Percentiles rank a stretch among this genome's conserved stretches.
These are phyloP conservation scores for Euphorbia peplus DNA, from an alignment of 345 rosid species.

Conservation along the genomic window DNA sequence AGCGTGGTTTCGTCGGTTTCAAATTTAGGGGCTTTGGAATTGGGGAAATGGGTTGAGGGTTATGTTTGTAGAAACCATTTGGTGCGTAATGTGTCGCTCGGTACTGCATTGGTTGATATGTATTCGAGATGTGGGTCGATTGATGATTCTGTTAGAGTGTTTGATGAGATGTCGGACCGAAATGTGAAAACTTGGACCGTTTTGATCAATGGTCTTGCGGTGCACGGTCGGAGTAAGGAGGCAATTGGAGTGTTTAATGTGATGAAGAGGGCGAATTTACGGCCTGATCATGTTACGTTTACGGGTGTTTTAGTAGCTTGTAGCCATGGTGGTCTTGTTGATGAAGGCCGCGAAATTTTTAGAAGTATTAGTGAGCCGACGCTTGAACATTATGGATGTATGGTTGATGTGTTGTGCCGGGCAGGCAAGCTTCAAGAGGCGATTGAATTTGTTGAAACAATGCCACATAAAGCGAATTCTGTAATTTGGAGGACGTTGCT, in stretches of 20 bases:
- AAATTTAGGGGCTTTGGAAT: conserved; percentile 38
- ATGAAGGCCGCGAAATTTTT: conserved; percentile 40
- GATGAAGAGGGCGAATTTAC: conserved; percentile 34
- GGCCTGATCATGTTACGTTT: conserved; percentile 42
- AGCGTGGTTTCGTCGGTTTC: conserved; percentile 42
- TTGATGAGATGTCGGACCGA: conserved; percentile 36
- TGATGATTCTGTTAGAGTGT: conserved; percentile 37
- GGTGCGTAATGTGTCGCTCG: conserved; percentile 25
- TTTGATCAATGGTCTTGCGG: conserved; percentile 43
- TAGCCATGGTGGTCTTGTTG: conserved; percentile 47
- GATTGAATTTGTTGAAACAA: conserved; percentile 37
- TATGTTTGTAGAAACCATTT: conserved; percentile 34
- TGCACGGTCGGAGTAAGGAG: conserved; percentile 41
- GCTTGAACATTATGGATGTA: conserved; percentile 50
- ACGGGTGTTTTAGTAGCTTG: conserved; percentile 46
- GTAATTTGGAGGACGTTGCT: conserved; percentile 53
- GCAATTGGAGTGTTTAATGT: conserved; percentile 32
- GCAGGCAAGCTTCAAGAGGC: conserved; percentile 42
- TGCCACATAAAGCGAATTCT: conserved; percentile 41
- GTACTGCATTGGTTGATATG: conserved; percentile 52
- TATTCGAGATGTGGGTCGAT: conserved; percentile 54
- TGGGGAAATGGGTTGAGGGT: conserved; percentile 46
- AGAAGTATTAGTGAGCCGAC: conserved; percentile 42
- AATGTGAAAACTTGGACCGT: conserved; percentile 48
- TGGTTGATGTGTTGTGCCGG: conserved; percentile 55